phyloP scores from a whole-genome alignment of 768 basidiomycete genomes.

The Tylopilus plumbeoviolaceoides region DNA sequence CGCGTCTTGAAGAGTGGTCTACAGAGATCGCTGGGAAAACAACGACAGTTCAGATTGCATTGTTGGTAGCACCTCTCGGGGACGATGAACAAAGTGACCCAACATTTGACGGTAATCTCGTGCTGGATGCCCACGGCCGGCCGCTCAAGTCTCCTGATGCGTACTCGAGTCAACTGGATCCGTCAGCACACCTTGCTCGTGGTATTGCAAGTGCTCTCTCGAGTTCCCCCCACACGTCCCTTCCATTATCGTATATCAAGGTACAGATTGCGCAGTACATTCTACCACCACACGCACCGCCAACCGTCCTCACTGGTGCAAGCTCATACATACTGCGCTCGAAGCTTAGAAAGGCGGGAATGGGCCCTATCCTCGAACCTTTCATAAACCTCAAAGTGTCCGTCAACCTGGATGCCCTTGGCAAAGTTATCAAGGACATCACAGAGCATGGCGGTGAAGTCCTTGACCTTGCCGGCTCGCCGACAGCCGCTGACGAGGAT shows the following conservation, averaged over 20 bases:
- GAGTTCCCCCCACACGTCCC: conserved; percentile 72
- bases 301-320: conserved; percentile 62
- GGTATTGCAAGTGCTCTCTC: conserved; percentile 72
- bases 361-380: conserved; percentile 77
- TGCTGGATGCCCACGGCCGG: conserved; percentile 51
- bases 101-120: conserved; percentile 74
- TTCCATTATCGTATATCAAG: conserved; percentile 62
- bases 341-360: conserved; percentile 55
- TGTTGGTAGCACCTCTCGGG: conserved; percentile 52
- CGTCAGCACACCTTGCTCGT: conserved; percentile 53
- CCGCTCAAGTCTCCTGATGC: conserved; percentile 51
- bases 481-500: conserved; percentile 36
- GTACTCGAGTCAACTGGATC: conserved; percentile 39
- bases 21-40: conserved; percentile 60
- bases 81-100: conserved; percentile 60
- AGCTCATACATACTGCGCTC: conserved; percentile 61
- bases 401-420: conserved; percentile 62
- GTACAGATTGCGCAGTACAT: conserved; percentile 49
- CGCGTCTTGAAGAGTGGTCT: conserved; percentile 48
- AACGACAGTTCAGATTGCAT: conserved; percentile 45
- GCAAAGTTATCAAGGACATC: conserved; percentile 80
- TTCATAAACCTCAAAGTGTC: conserved; percentile 67
- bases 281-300: conserved; percentile 38
- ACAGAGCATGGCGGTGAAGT: conserved; percentile 82
- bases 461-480: conserved; percentile 49